Evolutionary conservation across 1,284 basidiomycete species (phyloP).

Genomic region (Anthracocystis panici-leucophaei): DNA sequence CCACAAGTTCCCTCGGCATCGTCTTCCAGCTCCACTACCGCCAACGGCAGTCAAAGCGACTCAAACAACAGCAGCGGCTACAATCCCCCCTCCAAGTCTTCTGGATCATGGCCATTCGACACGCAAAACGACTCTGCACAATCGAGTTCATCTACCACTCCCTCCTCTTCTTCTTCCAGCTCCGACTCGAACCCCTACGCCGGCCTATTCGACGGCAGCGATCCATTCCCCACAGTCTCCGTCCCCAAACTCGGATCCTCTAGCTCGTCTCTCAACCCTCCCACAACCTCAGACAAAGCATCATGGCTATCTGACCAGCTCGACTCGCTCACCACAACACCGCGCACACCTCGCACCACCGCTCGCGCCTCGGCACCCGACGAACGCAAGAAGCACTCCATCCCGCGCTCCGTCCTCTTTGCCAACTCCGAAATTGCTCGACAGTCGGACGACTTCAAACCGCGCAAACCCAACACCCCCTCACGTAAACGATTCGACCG

Average conservation of each 20-base stretch:
- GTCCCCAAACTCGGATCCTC: constrained; percentile 6
- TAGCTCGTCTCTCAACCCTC: background rate
- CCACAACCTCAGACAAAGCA: background rate
- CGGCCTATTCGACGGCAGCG: constrained; percentile 33
- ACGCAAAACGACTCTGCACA: background rate
- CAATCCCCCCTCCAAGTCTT: constrained; percentile 20
- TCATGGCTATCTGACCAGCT: constrained; percentile 42
- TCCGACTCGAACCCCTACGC: constrained; percentile 27
- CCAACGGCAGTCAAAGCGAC: background rate
- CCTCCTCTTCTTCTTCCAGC: constrained; percentile 4
- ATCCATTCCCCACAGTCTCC: constrained; percentile 35
- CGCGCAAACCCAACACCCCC: constrained; percentile 5
- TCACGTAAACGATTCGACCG: constrained; percentile 30
- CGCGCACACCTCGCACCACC: constrained; percentile 8
- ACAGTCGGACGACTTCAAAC: constrained; percentile 21
- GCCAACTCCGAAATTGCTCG: constrained; percentile 30
- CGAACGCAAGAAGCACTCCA: constrained; percentile 14
- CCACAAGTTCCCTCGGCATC: background rate
- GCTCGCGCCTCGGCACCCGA: background rate
- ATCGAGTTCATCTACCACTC: constrained; percentile 2
- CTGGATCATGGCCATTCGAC: constrained; percentile 29
- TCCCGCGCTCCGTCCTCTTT: constrained; percentile 48
- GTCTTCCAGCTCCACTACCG: constrained; percentile 9
- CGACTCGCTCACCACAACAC: constrained; percentile 27
- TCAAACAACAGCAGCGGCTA: constrained; percentile 5